Conservation (phyloP, 306 rosid genomes). For the Lotus japonicus region DNA sequence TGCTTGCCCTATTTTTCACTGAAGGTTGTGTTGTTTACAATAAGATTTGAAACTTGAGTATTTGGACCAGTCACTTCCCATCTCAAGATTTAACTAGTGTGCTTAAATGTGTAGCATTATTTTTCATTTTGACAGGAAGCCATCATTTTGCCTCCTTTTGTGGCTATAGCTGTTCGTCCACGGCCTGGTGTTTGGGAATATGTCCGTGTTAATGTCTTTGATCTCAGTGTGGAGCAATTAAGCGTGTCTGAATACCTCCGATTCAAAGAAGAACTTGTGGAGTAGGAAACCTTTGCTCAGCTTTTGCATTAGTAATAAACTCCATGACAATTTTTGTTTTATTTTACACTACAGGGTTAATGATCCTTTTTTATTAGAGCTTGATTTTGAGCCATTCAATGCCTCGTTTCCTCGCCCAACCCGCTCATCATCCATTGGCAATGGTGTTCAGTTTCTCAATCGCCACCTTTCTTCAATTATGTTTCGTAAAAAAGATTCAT, state of each 20-base stretch:
- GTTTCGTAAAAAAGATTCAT: slow-evolving; percentile 73
- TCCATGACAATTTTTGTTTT: neutral
- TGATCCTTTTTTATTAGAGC: slow-evolving; percentile 55
- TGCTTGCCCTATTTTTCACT: neutral
- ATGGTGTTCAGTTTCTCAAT: slow-evolving; percentile 93
- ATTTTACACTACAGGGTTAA: slow-evolving; percentile 25
- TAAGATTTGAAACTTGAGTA: neutral
- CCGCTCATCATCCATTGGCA: slow-evolving; percentile 94
- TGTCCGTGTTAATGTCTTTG: slow-evolving; percentile 68
- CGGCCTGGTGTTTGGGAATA: slow-evolving; percentile 92
- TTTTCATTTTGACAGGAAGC: slow-evolving; percentile 38
- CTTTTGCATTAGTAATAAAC: neutral
- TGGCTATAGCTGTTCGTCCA: slow-evolving; percentile 86
- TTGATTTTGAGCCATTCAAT: slow-evolving; percentile 91
- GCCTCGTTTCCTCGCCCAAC: slow-evolving; percentile 71
- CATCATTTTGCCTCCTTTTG: slow-evolving; percentile 80
- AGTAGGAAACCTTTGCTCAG: slow-evolving; percentile 37
- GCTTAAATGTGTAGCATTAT: neutral
- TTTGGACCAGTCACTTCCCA: neutral
- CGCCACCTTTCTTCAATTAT: slow-evolving; percentile 87
- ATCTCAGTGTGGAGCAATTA: slow-evolving; percentile 84
- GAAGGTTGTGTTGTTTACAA: neutral
- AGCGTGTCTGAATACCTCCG: slow-evolving; percentile 68
- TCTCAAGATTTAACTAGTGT: neutral
- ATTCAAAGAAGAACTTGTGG: slow-evolving; percentile 80